A percentile compares a stretch with the other conserved stretches of the same genome.
These are phyloP conservation scores for Colletotrichum aenigma DNA, from an alignment of 2,329 filamentous ascomycete genomes.

Conservation along the genomic window DNA sequence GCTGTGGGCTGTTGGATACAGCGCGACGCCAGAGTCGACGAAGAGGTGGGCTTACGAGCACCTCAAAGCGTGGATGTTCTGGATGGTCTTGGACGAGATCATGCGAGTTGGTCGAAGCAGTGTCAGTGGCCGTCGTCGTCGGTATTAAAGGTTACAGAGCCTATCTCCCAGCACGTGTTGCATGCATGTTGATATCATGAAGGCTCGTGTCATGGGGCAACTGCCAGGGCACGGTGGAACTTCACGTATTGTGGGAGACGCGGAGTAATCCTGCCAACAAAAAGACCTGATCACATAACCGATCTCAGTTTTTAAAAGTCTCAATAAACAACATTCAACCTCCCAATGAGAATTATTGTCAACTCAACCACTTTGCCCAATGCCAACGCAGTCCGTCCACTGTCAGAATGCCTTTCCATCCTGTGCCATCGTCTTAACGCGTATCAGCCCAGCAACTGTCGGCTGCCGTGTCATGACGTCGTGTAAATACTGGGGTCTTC, in stretches of 20 bases:
- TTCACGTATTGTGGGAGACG: background rate
- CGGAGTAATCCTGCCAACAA: background rate
- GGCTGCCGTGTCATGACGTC: background rate
- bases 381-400: too few species aligned
- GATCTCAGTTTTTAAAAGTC: background rate
- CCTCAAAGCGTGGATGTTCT: constrained; percentile 22
- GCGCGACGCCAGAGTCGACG: constrained; percentile 20
- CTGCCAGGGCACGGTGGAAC: background rate
- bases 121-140: background rate
- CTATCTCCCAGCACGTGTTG: background rate
- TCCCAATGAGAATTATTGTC: background rate
- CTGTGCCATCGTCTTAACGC: background rate
- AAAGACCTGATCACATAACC: background rate
- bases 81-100: constrained; percentile 22
- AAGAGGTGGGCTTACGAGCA: constrained; percentile 25
- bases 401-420: background rate
- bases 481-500: background rate
- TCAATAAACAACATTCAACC: rapidly evolving
- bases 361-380: background rate
- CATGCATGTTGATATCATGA: background rate
- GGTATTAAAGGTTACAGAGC: background rate
- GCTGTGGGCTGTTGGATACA: constrained; percentile 23
- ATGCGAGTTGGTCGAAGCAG: constrained; percentile 20
- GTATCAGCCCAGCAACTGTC: background rate
- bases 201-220: background rate